Conservation (phyloP, 2,329 filamentous ascomycete genomes). For the Tympanopsis confertula region DNA sequence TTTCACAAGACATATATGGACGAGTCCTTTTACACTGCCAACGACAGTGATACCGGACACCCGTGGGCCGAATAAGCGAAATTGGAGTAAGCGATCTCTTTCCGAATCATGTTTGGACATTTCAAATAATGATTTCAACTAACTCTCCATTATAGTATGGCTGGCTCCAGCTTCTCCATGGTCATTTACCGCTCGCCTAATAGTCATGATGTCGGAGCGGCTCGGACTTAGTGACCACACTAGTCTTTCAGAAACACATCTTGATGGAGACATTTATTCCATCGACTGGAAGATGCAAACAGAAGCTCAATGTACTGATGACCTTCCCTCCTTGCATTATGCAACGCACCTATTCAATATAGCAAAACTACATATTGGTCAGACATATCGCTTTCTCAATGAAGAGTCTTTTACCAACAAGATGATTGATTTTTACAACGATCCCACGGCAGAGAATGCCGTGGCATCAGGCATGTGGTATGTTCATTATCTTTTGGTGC, state of each 20-base stretch:
- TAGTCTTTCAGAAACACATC: constrained; percentile 10
- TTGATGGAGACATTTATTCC: no score
- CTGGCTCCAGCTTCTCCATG: constrained; percentile 19
- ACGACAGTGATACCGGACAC: constrained; percentile 15
- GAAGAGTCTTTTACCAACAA: constrained; percentile 13
- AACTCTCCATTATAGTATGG: constrained; percentile 9
- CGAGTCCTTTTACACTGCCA: constrained; percentile 14
- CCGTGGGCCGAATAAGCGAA: constrained; percentile 14
- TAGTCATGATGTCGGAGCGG: constrained; percentile 16
- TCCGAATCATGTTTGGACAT: no score
- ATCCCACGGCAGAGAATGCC: constrained; percentile 7
- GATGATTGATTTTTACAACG: constrained; percentile 13
- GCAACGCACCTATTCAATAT: constrained; percentile 18
- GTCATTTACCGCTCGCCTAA: constrained; percentile 19
- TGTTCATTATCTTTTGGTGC: constrained; percentile 11
- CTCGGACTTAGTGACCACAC: no score
- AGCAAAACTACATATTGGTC: constrained; percentile 25
- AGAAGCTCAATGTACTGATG: constrained; percentile 15
- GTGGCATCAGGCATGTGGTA: constrained; percentile 12
- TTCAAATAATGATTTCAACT: no score
- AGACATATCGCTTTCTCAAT: constrained; percentile 21
- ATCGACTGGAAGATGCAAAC: constrained; percentile 1
- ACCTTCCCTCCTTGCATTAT: constrained; percentile 19
- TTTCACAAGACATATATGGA: constrained; percentile 13
- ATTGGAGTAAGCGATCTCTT: constrained; percentile 24